These are phyloP conservation scores for Tolypocladium inflatum DNA, from an alignment of 2,329 filamentous ascomycete species.

Conservation along the genomic window DNA sequence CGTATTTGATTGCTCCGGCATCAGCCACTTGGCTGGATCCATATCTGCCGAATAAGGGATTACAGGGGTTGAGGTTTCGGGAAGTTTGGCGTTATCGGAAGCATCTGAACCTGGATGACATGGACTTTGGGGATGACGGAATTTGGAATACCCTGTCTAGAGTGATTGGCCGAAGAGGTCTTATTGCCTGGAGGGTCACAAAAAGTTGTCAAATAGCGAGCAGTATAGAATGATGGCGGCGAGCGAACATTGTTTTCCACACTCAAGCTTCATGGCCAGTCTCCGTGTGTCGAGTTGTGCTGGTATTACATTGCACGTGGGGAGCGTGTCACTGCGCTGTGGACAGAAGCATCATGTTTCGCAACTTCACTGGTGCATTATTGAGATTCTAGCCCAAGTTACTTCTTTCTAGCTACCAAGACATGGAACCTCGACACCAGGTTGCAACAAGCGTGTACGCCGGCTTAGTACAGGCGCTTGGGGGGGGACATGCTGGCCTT, in stretches of 20 bases:
- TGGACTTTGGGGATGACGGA: conserved; percentile 71
- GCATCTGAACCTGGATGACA: conserved; percentile 70
- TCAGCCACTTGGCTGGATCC: conserved; percentile 62
- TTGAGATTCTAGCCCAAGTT: conserved; percentile 5
- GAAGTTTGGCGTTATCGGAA: conserved; percentile 59
- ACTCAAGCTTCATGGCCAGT: background rate
- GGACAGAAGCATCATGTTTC: background rate
- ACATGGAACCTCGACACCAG: conserved; percentile 3
- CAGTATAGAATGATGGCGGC: background rate
- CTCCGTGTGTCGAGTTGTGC: background rate
- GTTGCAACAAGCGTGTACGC: conserved; percentile 1
- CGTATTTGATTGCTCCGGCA: conserved; percentile 63
- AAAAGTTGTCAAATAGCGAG: conserved; percentile 38
- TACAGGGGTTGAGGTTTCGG: conserved; percentile 52
- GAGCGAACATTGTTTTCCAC: background rate
- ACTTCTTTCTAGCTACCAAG: background rate
- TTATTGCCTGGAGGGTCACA: conserved; percentile 55
- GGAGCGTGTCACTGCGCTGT: background rate
- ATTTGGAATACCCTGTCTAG: conserved; percentile 60
- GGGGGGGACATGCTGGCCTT: conserved; percentile 99
- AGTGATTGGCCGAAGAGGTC: conserved; percentile 54
- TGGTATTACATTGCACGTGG: background rate
- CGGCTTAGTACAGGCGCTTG: conserved; percentile 84
- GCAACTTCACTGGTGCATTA: conserved; percentile 1
- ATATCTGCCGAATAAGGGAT: conserved; percentile 48